These are phyloP conservation scores for Penicillium alfredii DNA, from an alignment of 495 filamentous ascomycete species.

Conservation along the genomic window DNA sequence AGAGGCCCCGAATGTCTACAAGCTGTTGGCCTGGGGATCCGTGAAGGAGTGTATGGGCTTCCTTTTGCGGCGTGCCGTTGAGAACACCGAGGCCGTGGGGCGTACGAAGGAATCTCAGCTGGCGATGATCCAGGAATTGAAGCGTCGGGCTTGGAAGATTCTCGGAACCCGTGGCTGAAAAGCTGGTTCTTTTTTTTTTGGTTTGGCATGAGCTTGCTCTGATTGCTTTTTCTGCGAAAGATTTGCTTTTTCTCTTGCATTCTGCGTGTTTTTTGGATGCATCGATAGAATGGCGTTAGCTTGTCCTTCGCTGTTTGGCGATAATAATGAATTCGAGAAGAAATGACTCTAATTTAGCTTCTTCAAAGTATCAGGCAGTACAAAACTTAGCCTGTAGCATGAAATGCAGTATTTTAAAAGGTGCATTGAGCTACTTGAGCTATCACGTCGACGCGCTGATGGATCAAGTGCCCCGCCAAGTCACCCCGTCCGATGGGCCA, in stretches of 20 bases:
- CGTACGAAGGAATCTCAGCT: slow-evolving; percentile 68
- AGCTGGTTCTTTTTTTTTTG: slow-evolving; percentile 1
- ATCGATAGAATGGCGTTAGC: slow-evolving; percentile 28
- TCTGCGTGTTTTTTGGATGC: slow-evolving; percentile 12
- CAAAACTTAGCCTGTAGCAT: too few species aligned
- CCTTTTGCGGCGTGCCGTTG: slow-evolving; percentile 73
- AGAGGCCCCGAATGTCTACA: slow-evolving; percentile 63
- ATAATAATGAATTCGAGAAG: slow-evolving; percentile 17
- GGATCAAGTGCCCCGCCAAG: too few species aligned
- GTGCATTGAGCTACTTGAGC: too few species aligned
- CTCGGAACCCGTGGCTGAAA: slow-evolving; percentile 26
- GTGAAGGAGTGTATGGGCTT: slow-evolving; percentile 94
- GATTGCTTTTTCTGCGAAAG: slow-evolving; percentile 3
- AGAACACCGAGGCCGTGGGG: slow-evolving; percentile 84
- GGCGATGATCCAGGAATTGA: slow-evolving; percentile 68
- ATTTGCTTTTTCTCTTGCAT: slow-evolving; percentile 9
- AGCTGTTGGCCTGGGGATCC: slow-evolving; percentile 88
- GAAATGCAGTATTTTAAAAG: too few species aligned
- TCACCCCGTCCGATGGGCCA: too few species aligned
- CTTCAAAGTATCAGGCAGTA: too few species aligned
- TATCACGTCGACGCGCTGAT: too few species aligned
- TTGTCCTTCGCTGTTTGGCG: slow-evolving; percentile 9
- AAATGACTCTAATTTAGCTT: too few species aligned
- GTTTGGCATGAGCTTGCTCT: too few species aligned
- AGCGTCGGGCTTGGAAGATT: slow-evolving; percentile 51